Conservation (phyloP, 1,284 basidiomycete species). For the Papiliotrema flavescens region DNA sequence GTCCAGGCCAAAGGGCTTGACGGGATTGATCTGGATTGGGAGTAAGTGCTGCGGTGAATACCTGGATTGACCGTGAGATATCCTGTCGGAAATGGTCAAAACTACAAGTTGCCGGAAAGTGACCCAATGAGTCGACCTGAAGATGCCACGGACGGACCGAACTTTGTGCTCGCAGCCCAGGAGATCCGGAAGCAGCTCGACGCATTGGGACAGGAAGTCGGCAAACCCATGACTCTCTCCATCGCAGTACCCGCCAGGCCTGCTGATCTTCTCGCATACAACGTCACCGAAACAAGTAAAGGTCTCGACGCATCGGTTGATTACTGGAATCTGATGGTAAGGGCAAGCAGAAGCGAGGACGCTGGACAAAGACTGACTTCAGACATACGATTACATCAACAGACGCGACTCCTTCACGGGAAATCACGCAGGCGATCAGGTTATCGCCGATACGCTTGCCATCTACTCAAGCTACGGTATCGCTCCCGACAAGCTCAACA, state of each 20-base stretch:
- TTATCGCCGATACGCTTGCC: conserved; percentile 15
- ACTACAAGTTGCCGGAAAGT: conserved; percentile 2
- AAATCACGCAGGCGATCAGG: conserved; percentile 18
- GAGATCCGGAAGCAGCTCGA: conserved; percentile 10
- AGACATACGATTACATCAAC: conserved; percentile 27
- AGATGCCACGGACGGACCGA: conserved; percentile 5
- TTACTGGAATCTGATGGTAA: conserved; percentile 29
- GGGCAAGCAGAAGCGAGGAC: too few relatives aligned
- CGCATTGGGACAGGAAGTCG: background rate
- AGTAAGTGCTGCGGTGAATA: conserved; percentile 14
- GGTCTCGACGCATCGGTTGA: conserved; percentile 20
- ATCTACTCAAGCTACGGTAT: conserved; percentile 15
- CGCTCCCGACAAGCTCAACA: conserved; percentile 15
- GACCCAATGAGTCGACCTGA: conserved; percentile 3
- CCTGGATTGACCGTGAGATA: conserved; percentile 8
- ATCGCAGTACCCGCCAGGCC: conserved; percentile 17
- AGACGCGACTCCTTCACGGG: conserved; percentile 15
- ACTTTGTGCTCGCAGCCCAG: conserved; percentile 10
- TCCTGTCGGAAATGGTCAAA: conserved; percentile 11
- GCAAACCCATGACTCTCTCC: conserved; percentile 12
- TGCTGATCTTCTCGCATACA: conserved; percentile 14
- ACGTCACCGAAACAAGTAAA: background rate
- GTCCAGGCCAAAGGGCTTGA: conserved; percentile 15
- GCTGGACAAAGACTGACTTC: background rate
- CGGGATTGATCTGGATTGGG: conserved; percentile 34